These are phyloP conservation scores for Cytospora schulzeri DNA, from an alignment of 2,329 filamentous ascomycete genomes.

Conservation along the genomic window DNA sequence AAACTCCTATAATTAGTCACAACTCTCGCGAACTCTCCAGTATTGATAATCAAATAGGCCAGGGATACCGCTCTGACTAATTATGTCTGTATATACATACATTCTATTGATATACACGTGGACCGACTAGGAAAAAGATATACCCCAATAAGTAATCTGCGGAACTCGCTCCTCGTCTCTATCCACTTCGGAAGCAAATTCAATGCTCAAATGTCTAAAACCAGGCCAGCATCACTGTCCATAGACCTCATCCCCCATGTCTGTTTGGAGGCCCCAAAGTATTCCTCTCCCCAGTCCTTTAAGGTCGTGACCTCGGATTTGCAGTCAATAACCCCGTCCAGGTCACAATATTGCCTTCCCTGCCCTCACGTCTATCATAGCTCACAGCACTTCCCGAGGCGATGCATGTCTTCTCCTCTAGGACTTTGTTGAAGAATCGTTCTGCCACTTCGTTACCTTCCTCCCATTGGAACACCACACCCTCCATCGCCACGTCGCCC, in stretches of 20 bases:
- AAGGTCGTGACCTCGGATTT: neutral
- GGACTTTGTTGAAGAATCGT: slow-evolving; percentile 18
- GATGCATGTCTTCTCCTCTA: neutral
- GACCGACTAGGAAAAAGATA: too few relatives aligned
- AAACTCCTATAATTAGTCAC: too few relatives aligned
- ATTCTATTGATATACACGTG: too few relatives aligned
- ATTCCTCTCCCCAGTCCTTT: neutral
- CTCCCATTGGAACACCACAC: slow-evolving; percentile 18
- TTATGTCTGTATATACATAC: too few relatives aligned
- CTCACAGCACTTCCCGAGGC: slow-evolving; percentile 5
- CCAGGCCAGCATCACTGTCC: neutral
- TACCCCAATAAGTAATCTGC: too few relatives aligned
- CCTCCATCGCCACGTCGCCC: slow-evolving; percentile 8
- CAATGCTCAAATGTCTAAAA: too few relatives aligned
- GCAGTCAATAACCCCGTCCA: slow-evolving; percentile 12
- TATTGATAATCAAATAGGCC: too few relatives aligned
- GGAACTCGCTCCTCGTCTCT: too few relatives aligned
- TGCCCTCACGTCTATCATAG: slow-evolving; percentile 14
- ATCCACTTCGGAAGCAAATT: too few relatives aligned
- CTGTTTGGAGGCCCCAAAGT: neutral
- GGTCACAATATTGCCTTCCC: slow-evolving; percentile 8
- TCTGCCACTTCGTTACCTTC: neutral
- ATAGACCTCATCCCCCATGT: neutral
- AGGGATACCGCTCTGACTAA: too few relatives aligned
- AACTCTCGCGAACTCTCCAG: too few relatives aligned